Conservation (phyloP, 352 stramenopile genomes). For the Globisporangium spiculum region DNA sequence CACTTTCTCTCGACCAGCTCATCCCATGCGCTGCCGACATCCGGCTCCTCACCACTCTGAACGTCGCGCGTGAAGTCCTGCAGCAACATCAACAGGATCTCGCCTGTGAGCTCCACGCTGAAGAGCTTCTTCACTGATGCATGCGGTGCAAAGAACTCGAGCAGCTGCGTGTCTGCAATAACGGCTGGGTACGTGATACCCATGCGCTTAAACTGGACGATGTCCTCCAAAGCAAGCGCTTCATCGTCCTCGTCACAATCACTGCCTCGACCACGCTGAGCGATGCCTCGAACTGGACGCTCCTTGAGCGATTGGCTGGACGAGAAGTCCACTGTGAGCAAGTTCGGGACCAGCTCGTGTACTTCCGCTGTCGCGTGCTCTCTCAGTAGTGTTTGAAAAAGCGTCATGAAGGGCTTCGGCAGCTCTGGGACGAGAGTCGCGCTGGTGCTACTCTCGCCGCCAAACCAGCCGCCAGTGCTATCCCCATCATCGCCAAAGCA, state of each 20-base stretch:
- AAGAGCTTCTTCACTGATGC: constrained; percentile 65
- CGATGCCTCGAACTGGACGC: constrained; percentile 12
- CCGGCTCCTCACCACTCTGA: constrained; percentile 30
- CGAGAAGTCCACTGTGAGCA: constrained; percentile 55
- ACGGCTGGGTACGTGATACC: constrained; percentile 19
- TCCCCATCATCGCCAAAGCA: constrained; percentile 23
- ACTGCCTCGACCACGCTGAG: neutral
- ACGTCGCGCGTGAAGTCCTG: constrained; percentile 29
- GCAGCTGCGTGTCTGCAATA: neutral
- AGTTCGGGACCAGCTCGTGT: constrained; percentile 54
- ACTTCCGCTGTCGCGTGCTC: constrained; percentile 52
- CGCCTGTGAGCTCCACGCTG: constrained; percentile 51
- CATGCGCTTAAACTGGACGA: constrained; percentile 40
- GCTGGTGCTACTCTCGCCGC: neutral
- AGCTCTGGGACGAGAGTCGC: constrained; percentile 6
- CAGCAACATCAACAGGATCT: constrained; percentile 46
- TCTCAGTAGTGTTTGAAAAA: constrained; percentile 40
- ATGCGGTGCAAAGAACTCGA: constrained; percentile 31
- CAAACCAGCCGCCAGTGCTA: neutral
- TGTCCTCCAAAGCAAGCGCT: constrained; percentile 20
- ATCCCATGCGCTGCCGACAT: constrained; percentile 67
- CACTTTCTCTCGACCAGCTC: constrained; percentile 62
- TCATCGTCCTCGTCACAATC: neutral
- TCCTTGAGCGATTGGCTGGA: constrained; percentile 23
- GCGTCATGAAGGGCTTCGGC: constrained; percentile 38